A percentile compares a stretch with the other conserved stretches of the same genome.
Conservation (phyloP, 192 early-diverging fungal species). For the Gryganskiella cystojenkinii region DNA sequence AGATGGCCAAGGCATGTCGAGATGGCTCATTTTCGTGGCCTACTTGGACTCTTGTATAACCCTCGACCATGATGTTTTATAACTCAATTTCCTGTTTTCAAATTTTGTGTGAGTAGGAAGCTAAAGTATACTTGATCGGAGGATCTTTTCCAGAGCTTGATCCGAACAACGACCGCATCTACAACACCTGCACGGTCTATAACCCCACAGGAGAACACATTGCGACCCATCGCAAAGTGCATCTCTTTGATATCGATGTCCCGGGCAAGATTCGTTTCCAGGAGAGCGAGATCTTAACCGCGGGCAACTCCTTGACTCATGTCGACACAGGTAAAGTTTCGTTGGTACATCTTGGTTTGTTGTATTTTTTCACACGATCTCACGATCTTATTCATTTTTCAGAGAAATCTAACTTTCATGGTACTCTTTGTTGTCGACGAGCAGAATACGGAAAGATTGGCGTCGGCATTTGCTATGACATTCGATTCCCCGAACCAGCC, state of each 20-base stretch:
- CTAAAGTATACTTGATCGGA: slow-evolving; percentile 87
- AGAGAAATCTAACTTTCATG: neutral
- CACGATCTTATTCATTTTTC: neutral
- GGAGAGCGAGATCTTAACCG: slow-evolving; percentile 84
- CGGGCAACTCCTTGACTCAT: slow-evolving; percentile 82
- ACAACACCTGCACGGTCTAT: slow-evolving; percentile 88
- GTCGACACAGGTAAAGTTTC: slow-evolving; percentile 71
- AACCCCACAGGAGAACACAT: slow-evolving; percentile 70
- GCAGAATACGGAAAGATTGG: slow-evolving; percentile 86
- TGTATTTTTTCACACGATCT: slow-evolving; percentile 27
- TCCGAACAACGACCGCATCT: slow-evolving; percentile 62
- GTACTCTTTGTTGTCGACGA: neutral
- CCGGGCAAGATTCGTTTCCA: slow-evolving; percentile 93
- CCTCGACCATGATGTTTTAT: too few species aligned
- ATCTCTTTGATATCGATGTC: slow-evolving; percentile 97
- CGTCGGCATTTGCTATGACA: slow-evolving; percentile 97
- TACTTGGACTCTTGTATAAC: neutral
- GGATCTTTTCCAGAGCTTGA: slow-evolving; percentile 91
- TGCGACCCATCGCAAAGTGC: slow-evolving; percentile 82
- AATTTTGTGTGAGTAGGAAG: too few species aligned
- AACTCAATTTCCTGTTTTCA: too few species aligned
- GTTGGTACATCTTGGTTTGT: neutral
- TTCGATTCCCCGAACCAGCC: slow-evolving; percentile 95
- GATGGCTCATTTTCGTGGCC: neutral
- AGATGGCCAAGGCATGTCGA: slow-evolving; percentile 77